These are phyloP conservation scores for Primulina eburnea DNA, from an alignment of 257 asterid genomes.

Conservation along the genomic window DNA sequence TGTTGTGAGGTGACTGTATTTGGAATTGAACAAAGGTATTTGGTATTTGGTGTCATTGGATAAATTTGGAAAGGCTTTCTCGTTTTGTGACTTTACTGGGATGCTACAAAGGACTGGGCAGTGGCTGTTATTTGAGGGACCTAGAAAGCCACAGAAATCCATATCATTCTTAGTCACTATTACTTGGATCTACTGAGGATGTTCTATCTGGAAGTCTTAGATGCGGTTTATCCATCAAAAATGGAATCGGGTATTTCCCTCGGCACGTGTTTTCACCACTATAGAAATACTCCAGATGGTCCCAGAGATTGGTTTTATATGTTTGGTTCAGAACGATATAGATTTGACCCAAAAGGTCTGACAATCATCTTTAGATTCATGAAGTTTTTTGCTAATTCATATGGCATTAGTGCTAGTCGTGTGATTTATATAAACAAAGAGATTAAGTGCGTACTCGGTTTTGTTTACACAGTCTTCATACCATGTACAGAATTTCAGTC, in stretches of 20 bases:
- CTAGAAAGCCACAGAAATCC: neutral
- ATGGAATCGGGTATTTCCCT: neutral
- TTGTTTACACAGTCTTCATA: neutral
- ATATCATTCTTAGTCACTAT: slow-evolving; percentile 12
- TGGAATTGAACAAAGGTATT: slow-evolving; percentile 12
- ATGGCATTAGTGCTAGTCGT: neutral
- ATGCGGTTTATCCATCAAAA: neutral
- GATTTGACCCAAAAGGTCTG: slow-evolving; percentile 1
- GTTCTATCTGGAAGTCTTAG: neutral
- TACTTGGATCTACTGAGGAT: slow-evolving; percentile 1
- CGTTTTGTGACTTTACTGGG: slow-evolving; percentile 7
- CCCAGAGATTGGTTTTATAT: slow-evolving; percentile 13
- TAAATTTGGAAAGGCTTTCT: neutral
- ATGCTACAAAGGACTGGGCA: slow-evolving; percentile 2
- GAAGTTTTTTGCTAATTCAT: neutral
- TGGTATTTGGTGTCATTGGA: neutral
- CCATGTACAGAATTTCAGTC: neutral
- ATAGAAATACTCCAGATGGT: neutral
- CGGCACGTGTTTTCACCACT: neutral
- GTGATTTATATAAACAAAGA: neutral
- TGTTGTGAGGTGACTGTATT: slow-evolving; percentile 7
- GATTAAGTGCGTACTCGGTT: neutral
- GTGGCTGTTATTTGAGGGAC: neutral
- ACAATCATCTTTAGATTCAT: neutral
- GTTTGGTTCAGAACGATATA: slow-evolving; percentile 4